Percentiles rank a stretch among this genome's conserved stretches.
Conservation (phyloP, 2,329 filamentous ascomycete genomes). For the Diplodia sapinea region DNA sequence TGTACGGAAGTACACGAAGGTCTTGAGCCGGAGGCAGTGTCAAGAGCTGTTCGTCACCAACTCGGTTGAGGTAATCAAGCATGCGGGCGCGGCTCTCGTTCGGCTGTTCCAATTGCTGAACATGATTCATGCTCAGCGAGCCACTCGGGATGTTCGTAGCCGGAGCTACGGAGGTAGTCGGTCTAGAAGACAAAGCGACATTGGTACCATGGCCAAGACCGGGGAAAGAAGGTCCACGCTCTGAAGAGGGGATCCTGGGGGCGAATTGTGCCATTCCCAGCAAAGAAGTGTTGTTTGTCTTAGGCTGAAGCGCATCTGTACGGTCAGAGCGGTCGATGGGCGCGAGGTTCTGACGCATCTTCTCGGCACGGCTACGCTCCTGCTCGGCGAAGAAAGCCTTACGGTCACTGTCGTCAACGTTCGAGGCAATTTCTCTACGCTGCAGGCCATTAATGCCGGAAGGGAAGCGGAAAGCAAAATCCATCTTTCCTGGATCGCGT, state of each 20-base stretch:
- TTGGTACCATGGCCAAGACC: neutral
- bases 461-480: constrained; percentile 26
- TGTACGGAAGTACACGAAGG: neutral
- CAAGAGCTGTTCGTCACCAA: neutral
- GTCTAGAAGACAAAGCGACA: neutral
- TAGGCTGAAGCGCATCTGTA: neutral
- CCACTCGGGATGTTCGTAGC: neutral
- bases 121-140: neutral
- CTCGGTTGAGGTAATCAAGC: constrained; percentile 27
- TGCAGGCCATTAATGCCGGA: neutral
- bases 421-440: neutral
- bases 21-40: neutral
- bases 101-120: neutral
- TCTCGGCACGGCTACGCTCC: constrained; percentile 29
- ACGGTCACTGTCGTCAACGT: neutral
- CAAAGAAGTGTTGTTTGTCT: neutral
- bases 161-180: neutral
- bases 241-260: neutral
- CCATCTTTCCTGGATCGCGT: constrained; percentile 12
- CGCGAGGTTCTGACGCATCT: constrained; percentile 19
- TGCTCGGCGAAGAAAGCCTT: constrained; percentile 28
- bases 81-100: constrained; percentile 28
- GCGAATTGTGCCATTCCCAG: neutral
- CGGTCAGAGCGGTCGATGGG: neutral
- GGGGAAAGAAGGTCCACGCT: neutral